Evolutionary conservation across 2,329 filamentous ascomycete species (phyloP), one percentile per base, ranked within the genome.

Genomic region (Endocalyx cinctus): DNA sequence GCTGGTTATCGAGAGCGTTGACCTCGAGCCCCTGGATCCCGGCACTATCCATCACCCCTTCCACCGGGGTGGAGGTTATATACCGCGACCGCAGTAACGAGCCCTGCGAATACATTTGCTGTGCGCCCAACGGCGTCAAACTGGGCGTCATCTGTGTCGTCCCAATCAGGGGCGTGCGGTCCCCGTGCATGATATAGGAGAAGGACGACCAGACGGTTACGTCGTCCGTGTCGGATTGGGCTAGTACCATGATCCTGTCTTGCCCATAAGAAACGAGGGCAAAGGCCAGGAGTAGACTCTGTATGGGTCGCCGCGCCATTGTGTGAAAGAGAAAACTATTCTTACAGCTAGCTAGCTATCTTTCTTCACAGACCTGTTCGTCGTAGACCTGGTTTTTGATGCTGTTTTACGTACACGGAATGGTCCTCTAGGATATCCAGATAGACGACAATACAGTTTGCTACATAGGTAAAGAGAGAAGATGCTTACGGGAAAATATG

Each of bases 71-170:
- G 27, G 49, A 47, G 4, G 35, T 35, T 13, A 78, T 35, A 45
- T 78, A 78, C 12, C 74, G 70, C 18, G 52, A 44, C 20, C 72
- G 66, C 29, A 78, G 64, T 10, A 67, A 51, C 1, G 50, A 46
- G 13, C 74, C 75, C 35, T 74, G 72, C 3, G 55, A 45, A 37
- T 57, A 55, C 43, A 77, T 59, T 50, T 78, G 74, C 37, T 69
- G 64, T 0, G 74, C 74, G 5, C 75, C 75, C 4, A 66, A 44
- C 0, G 74, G 69, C 3, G 74, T 77, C 17, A 79, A 56, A 18
- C 45, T 49, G 10, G 57, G 50, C 5, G 51, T 39, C n/a, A n/a
- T n/a, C n/a, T n/a, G n/a, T 6, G 51, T 37, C 4, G 47, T 25
- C 11, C 54, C 50, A 2, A 54, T 29, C 3, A 58, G 28, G 3